Percentiles rank a stretch among this genome's conserved stretches.
Conservation (phyloP, 1,139 yeast species). For the Magnusiomyces paraingens region DNA sequence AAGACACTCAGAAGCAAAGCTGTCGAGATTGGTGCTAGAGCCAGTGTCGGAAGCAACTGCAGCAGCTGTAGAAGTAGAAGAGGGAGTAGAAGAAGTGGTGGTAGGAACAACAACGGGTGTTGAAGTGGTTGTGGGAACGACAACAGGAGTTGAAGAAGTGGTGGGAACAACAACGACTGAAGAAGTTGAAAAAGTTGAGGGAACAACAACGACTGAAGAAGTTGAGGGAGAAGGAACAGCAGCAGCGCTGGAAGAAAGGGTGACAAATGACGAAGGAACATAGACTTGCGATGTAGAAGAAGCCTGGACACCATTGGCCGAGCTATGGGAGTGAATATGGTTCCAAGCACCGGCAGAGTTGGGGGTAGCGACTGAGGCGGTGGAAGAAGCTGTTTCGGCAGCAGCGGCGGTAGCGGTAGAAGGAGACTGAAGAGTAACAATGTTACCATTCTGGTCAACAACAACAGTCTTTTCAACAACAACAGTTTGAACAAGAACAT, state of each 20-base stretch:
- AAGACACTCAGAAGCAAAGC: conserved; percentile 33
- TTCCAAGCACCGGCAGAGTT: neutral
- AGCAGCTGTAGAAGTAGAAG: conserved; percentile 16
- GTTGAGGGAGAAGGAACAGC: conserved; percentile 6
- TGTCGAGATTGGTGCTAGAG: conserved; percentile 12
- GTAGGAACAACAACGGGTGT: conserved; percentile 13
- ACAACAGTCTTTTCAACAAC: conserved; percentile 9
- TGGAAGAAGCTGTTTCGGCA: conserved; percentile 5
- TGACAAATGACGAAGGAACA: neutral
- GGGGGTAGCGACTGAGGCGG: neutral
- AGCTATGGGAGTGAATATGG: neutral
- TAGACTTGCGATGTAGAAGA: neutral
- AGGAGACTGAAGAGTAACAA: conserved; percentile 3
- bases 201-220: neutral
- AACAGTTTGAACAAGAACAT: neutral
- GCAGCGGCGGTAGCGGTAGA: conserved; percentile 10
- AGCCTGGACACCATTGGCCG: neutral
- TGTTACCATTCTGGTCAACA: conserved; percentile 16
- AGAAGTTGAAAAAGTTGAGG: conserved; percentile 1
- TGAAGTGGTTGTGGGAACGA: conserved; percentile 11
- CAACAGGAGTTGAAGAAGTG: conserved; percentile 9
- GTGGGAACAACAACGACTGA: conserved; percentile 8
- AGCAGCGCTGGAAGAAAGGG: conserved; percentile 6
- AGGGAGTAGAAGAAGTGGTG: conserved; percentile 9
- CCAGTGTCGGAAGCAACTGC: conserved; percentile 8